Percentiles rank a stretch among this genome's conserved stretches.
Conservation (phyloP, 805 yeast species). For the Kodamaea fukazawae region DNA sequence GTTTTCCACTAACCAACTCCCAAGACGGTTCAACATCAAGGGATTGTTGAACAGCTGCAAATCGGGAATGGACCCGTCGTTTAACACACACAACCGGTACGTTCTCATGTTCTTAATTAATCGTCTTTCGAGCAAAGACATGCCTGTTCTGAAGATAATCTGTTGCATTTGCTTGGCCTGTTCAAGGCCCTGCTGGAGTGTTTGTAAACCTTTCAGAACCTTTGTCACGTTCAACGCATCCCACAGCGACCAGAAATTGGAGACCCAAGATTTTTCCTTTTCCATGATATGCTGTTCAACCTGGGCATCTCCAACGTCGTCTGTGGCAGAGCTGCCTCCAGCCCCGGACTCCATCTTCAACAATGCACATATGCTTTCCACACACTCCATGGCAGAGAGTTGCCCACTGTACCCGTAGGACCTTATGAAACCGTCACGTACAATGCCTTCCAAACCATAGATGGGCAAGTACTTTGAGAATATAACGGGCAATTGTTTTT, state of each 20-base stretch:
- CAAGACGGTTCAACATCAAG: slow-evolving; percentile 75
- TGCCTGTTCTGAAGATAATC: slow-evolving; percentile 82
- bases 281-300: slow-evolving; percentile 27
- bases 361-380: slow-evolving; percentile 81
- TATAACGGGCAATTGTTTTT: slow-evolving; percentile 65
- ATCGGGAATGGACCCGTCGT: slow-evolving; percentile 76
- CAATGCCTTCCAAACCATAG: slow-evolving; percentile 79
- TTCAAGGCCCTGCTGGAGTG: slow-evolving; percentile 67
- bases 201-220: slow-evolving; percentile 43
- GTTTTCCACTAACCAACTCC: slow-evolving; percentile 88
- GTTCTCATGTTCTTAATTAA: slow-evolving; percentile 74
- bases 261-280: slow-evolving; percentile 67
- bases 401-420: slow-evolving; percentile 86
- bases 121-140: slow-evolving; percentile 81
- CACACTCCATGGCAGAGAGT: slow-evolving; percentile 88
- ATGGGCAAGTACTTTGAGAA: slow-evolving; percentile 67
- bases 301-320: slow-evolving; percentile 18
- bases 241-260: slow-evolving; percentile 64
- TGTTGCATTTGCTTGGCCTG: slow-evolving; percentile 83
- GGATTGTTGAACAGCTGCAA: slow-evolving; percentile 80
- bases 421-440: slow-evolving; percentile 82
- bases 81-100: slow-evolving; percentile 81
- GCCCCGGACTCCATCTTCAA: slow-evolving; percentile 49
- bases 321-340: slow-evolving; percentile 10
- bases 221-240: slow-evolving; percentile 42